These are phyloP conservation scores for Serpula lacrymans DNA, from an alignment of 768 basidiomycete species.

Conservation along the genomic window DNA sequence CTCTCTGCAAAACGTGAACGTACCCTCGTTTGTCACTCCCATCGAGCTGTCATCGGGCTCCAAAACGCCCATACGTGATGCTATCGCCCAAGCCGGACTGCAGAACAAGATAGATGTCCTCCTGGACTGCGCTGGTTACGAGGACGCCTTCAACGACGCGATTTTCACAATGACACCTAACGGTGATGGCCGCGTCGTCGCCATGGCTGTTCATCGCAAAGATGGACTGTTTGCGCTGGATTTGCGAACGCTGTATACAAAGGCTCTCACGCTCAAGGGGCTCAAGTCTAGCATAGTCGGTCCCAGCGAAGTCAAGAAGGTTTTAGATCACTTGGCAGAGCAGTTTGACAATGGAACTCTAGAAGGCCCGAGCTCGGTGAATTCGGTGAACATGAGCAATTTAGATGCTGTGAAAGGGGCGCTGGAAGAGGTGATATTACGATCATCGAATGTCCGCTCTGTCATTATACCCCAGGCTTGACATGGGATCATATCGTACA, in stretches of 20 bases:
- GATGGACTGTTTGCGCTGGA: slow-evolving; percentile 27
- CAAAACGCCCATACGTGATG: slow-evolving; percentile 26
- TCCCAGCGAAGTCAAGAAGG: slow-evolving; percentile 19
- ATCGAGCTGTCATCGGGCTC: slow-evolving; percentile 30
- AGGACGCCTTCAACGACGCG: slow-evolving; percentile 30
- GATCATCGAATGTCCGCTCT: slow-evolving; percentile 25
- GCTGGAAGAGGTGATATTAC: slow-evolving; percentile 20
- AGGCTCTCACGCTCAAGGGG: slow-evolving; percentile 26
- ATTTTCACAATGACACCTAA: slow-evolving; percentile 28
- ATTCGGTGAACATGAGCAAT: slow-evolving; percentile 17
- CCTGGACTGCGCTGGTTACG: slow-evolving; percentile 32
- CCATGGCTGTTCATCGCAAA: slow-evolving; percentile 32
- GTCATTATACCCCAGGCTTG: slow-evolving; percentile 21
- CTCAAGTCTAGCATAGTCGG: slow-evolving; percentile 25
- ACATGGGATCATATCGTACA: no score
- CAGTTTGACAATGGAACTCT: slow-evolving; percentile 28
- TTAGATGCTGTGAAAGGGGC: slow-evolving; percentile 15
- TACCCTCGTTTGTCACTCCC: slow-evolving; percentile 27
- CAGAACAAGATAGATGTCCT: slow-evolving; percentile 31
- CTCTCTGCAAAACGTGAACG: slow-evolving; percentile 20
- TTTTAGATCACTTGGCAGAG: slow-evolving; percentile 23
- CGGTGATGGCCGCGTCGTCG: slow-evolving; percentile 30
- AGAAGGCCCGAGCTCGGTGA: slow-evolving; percentile 23
- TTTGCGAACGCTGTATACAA: slow-evolving; percentile 30
- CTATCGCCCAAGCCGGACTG: slow-evolving; percentile 21